Evolutionary conservation across 495 filamentous ascomycete genomes (phyloP), one percentile per base, ranked within the genome.

Genomic region (Annulohypoxylon bovei): DNA sequence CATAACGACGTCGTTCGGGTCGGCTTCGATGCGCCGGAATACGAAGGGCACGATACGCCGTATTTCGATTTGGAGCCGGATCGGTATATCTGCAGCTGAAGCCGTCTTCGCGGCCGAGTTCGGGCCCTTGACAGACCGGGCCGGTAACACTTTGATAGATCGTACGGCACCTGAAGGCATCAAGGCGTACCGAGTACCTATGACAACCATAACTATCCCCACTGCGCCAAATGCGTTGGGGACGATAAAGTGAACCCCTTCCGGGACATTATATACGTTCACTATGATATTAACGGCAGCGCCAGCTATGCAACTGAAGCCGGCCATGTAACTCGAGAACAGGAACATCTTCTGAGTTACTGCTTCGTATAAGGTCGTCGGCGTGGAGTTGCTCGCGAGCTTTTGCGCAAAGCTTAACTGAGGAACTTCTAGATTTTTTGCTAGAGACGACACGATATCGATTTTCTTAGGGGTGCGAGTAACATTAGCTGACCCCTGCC

Each of bases 301-400:
- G 67, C 87, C 89, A 12, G 78, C 72, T 57, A 90, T 81, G 78
- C 87, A 90, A 75, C 88, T 89, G 22, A 79, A 65, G 5, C 82
- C 81, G 14, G 87, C 79, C 35, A 78, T 74, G 73, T 90, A 89
- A 73, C 85, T 85, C 35, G 85, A 84, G 40, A 85, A 58, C 33
- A 87, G 76, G 77, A 87, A 91, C 70, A 81, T 77, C 57, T 83
- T 82, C 67, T 92, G 88, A 4, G 89, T 88, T 4, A 84, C 88
- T 0, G 87, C 83, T 62, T 88, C 79, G 80, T 89, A 93, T 32
- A 92, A 78, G 0, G 86, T 75, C 6, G 83, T 86, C 22, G 82
- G 80, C 22, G 76, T 55, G 6, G 75, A 42, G 27, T 80, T 81
- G 18, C 71, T 64, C 1, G 83, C 82, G 40, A 88, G 81, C 20